phyloP scores from a whole-genome alignment of 208 protist species.

The Trypanosoma boissoni region DNA sequence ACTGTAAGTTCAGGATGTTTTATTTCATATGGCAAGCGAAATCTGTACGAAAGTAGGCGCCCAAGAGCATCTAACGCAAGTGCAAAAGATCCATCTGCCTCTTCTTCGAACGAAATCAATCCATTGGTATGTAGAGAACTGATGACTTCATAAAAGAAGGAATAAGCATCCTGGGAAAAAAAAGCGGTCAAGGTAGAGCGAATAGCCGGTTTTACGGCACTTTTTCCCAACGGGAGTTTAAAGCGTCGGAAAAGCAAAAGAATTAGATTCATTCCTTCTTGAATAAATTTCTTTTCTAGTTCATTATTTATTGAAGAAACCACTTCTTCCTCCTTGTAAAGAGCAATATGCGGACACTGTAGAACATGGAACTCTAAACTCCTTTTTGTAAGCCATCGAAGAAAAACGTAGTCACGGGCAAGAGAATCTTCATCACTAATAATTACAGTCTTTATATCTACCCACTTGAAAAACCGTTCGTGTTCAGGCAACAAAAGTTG shows the following conservation, averaged over 20 bases:
- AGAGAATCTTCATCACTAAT: constrained; percentile 4
- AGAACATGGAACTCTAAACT: neutral
- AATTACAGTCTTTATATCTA: constrained; percentile 16
- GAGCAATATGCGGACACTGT: neutral
- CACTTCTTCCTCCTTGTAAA: constrained; percentile 17
- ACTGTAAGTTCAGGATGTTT: constrained; percentile 35
- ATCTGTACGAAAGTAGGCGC: constrained; percentile 55
- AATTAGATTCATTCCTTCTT: constrained; percentile 30
- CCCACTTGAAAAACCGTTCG: constrained; percentile 16
- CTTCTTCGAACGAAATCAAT: constrained; percentile 21
- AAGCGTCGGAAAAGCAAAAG: constrained; percentile 72
- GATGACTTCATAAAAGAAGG: constrained; percentile 36
- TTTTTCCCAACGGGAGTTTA: constrained; percentile 35
- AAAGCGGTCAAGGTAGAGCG: constrained; percentile 37
- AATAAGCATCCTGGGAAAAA: constrained; percentile 31
- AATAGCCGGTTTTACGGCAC: constrained; percentile 46
- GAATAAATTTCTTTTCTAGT: constrained; percentile 10
- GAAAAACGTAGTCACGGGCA: constrained; percentile 4
- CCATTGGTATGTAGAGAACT: constrained; percentile 35
- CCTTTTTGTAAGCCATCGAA: constrained; percentile 9
- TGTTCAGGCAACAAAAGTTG: constrained; percentile 34
- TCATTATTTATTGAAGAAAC: constrained; percentile 11
- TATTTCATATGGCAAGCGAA: constrained; percentile 36
- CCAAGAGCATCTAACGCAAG: constrained; percentile 49
- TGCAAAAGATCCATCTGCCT: constrained; percentile 12